Base-by-base conservation (phyloP, 805 yeast species). In the Ogataea saltuana region DNA sequence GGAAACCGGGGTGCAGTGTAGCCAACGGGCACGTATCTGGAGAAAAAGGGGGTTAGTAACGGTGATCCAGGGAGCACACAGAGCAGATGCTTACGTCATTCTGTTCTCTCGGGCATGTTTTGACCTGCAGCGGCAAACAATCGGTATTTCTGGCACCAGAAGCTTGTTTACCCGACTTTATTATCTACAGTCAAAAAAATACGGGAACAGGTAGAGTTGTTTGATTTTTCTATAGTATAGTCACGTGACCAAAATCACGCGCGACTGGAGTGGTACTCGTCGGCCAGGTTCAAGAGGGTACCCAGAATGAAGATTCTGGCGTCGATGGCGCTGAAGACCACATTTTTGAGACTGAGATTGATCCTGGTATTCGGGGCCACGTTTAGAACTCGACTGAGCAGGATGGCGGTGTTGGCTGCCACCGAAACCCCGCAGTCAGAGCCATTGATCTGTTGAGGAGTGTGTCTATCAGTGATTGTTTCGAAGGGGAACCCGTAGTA, bases 1-100 rank as follows among this genome's bases (percentile, higher is more conserved):
- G 98, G 98, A 56, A 90, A 91, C 12, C 55, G 43, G 1, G 98
- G 98, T 1, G 82, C 71, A 10, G 69, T 67, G 64, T 91, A 91
- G 23, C 96, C 97, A 6, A 87, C 79, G 2, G 97, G 97, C 1
- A 81, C 55, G 22, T 48, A 46, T 21, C 50, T 46, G 38, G 20
- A 8, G 28, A 13, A n/a, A n/a, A n/a, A 39, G 33, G 23, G 22
- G 13, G 33, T 9, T 26, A 33, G 38, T 21, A 12, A 7, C 17
- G 22, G 38, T 18, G 22, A 20, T n/a, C n/a, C n/a, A 32, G 29
- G 28, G 28, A 35, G 27, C 16, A 18, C 4, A 6, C 6, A 10
- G 7, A 22, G 21, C 7, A 21, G 16, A 3, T 7, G 35, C 45
- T 28, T 28, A 41, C 45, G 45, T 30, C 45, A 41, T 41, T 15